phyloP scores from a whole-genome alignment of 306 rosid genomes.

The Castanea mollissima region DNA sequence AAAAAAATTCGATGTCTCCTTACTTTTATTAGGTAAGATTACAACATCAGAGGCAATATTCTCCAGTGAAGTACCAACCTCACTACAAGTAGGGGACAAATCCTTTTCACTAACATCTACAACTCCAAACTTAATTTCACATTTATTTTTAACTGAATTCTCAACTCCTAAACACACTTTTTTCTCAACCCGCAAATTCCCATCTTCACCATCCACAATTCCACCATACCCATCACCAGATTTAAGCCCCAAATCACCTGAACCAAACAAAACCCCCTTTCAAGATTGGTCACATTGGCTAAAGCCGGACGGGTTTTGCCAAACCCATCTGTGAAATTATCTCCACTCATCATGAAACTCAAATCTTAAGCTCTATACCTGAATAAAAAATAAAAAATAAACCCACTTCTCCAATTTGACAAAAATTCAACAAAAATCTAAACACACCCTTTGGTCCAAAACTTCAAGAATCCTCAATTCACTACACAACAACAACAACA shows the following conservation, averaged over 20 bases:
- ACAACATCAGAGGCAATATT: slow-evolving; percentile 19
- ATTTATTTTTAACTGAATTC: slow-evolving; percentile 23
- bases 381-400: neutral
- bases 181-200: slow-evolving; percentile 30
- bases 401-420: slow-evolving; percentile 1
- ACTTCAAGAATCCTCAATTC: neutral
- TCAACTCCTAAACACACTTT: slow-evolving; percentile 32
- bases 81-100: slow-evolving; percentile 25
- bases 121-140: slow-evolving; percentile 3
- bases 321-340: slow-evolving; percentile 35
- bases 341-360: slow-evolving; percentile 41
- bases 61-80: neutral
- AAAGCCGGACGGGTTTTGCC: slow-evolving; percentile 51
- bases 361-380: slow-evolving; percentile 13
- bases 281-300: slow-evolving; percentile 57
- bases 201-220: slow-evolving; percentile 9
- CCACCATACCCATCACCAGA: slow-evolving; percentile 22
- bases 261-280: slow-evolving; percentile 47
- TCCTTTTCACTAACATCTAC: neutral
- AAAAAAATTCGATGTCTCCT: slow-evolving; percentile 9
- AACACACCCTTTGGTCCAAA: neutral
- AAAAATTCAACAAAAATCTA: neutral
- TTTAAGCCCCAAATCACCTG: slow-evolving; percentile 30
- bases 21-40: neutral
- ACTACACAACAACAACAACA: neutral